phyloP scores from a whole-genome alignment of 306 rosid species.

The Vachellia collinsii region DNA sequence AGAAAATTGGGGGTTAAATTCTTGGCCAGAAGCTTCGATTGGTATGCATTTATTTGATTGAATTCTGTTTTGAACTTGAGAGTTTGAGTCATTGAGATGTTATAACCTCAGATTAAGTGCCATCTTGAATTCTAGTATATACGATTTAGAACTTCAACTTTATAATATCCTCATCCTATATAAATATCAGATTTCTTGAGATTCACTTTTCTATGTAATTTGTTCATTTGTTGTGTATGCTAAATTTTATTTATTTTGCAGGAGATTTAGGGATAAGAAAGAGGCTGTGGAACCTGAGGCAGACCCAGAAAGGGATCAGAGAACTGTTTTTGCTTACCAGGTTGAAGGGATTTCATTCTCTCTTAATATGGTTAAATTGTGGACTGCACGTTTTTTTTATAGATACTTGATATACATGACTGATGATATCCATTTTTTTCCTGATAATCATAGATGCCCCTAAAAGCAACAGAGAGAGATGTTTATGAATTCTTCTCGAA shows the following conservation, averaged over 20 bases:
- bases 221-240: slow-evolving; percentile 16
- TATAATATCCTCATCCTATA: background rate
- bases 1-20: background rate
- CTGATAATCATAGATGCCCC: slow-evolving; percentile 77
- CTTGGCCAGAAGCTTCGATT: background rate
- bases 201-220: slow-evolving; percentile 3
- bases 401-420: slow-evolving; percentile 22
- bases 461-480: slow-evolving; percentile 93
- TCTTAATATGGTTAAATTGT: background rate
- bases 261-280: slow-evolving; percentile 91
- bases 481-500: slow-evolving; percentile 90
- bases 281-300: slow-evolving; percentile 94
- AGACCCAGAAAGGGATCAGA: slow-evolving; percentile 99
- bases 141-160: slow-evolving; percentile 21
- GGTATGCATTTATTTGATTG: slow-evolving; percentile 5
- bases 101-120: slow-evolving; percentile 22
- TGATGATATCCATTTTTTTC: slow-evolving; percentile 35
- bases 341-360: slow-evolving; percentile 41
- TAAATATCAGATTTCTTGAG: slow-evolving; percentile 22
- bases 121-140: slow-evolving; percentile 11
- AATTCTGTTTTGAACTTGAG: background rate
- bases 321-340: slow-evolving; percentile 99
- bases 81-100: slow-evolving; percentile 29
- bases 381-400: background rate
- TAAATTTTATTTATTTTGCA: slow-evolving; percentile 44